phyloP scores from a whole-genome alignment of 2,329 filamentous ascomycete species.

The Ophiostoma pallidulum region DNA sequence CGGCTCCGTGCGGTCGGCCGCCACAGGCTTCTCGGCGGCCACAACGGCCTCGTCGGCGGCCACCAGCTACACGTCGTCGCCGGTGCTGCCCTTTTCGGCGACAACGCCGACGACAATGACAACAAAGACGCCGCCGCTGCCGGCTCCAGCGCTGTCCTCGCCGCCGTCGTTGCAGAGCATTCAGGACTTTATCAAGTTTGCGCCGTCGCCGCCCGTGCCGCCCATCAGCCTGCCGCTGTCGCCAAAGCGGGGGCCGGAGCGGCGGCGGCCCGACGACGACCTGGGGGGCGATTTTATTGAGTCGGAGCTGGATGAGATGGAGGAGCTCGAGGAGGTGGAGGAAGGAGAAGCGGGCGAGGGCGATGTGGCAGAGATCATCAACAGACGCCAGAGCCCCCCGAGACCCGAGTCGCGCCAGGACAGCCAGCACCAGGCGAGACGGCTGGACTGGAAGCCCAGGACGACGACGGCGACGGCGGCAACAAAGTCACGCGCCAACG shows the following conservation, averaged over 20 bases:
- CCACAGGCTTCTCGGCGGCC: constrained; percentile 8
- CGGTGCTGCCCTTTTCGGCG: constrained; percentile 2
- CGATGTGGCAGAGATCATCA: too few relatives aligned
- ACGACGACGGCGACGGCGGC: neutral
- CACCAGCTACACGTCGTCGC: constrained; percentile 14
- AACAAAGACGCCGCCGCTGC: constrained; percentile 2
- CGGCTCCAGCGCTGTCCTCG: too few relatives aligned
- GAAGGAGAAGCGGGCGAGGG: neutral
- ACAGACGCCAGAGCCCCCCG: neutral
- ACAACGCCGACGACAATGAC: too few relatives aligned
- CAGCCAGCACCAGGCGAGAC: neutral
- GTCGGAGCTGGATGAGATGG: constrained; percentile 2
- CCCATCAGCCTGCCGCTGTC: constrained; percentile 13
- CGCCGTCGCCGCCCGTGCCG: constrained; percentile 13
- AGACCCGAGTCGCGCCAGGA: neutral
- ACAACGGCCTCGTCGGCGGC: constrained; percentile 12
- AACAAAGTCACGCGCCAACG: neutral
- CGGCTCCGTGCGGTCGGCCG: constrained; percentile 12
- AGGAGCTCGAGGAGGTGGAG: neutral
- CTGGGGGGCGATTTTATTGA: neutral
- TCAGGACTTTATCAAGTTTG: constrained; percentile 16
- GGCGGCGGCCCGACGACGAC: neutral
- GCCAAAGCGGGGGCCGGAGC: neutral
- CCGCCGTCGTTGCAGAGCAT: constrained; percentile 14
- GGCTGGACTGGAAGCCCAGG: constrained; percentile 1